Base-by-base conservation (phyloP, 371 early-diverging fungal genomes). In the Enteropsectra breve region DNA sequence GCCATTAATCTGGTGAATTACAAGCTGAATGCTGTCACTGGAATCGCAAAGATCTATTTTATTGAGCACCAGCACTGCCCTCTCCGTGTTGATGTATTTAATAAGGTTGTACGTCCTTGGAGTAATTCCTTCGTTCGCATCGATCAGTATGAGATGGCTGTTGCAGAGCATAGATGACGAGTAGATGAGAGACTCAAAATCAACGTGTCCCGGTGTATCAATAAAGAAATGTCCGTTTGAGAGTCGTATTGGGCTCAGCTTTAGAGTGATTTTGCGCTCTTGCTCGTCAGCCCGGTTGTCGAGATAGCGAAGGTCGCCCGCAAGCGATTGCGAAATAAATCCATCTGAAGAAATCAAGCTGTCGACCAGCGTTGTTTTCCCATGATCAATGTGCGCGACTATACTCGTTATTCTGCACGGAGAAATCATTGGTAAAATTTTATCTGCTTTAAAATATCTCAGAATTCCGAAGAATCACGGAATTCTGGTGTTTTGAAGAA, bases 191-290 rank as follows among this genome's bases (percentile, higher is more conserved):
- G 88, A 86, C 0, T 92, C 87, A 77, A 99, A 98, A 78, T 99
- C 99, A 36, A 96, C 90, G 74, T 99, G 99, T 5, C 99, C 99
- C 4, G 99, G 99, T 3, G 94, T 93, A 79, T 99, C 99, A 63
- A 99, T 93, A 54, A 99, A 74, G 15, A 68, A 63, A 48, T 72
- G 68, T 21, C 32, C 36, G 4, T 13, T 46, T 8, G 48, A 46
- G 2, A 96, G 82, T 33, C 88, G 88, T 60, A 97, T 91, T 0
- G 88, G 91, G 63, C 88, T 87, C 15, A 94, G 87, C 82, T 98
- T 94, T 90, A 99, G 92, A 0, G 97, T 98, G 73, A 99, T 99
- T 23, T 97, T 98, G 46, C 98, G 85, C 75, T 89, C 86, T 78
- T 96, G 94, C 78, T 99, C 99, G 77, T 98, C 99, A 69, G 90